Conservation (phyloP, 2,329 filamentous ascomycete genomes). For the Sporothrix schenckii region DNA sequence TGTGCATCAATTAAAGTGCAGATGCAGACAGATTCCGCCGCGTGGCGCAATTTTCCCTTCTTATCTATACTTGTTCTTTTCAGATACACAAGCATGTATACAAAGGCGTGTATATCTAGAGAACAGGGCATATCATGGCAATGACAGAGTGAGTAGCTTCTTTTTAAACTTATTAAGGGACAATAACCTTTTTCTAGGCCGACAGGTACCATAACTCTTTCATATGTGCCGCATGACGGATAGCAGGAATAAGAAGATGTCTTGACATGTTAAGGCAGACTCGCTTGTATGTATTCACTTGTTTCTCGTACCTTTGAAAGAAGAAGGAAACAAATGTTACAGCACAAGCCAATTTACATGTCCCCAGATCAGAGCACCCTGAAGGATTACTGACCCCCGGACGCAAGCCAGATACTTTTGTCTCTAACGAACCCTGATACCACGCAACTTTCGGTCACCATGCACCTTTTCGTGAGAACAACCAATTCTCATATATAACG, state of each 20-base stretch:
- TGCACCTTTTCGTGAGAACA: constrained; percentile 21
- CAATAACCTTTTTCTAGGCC: background rate
- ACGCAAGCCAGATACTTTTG: background rate
- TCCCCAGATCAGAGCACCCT: background rate
- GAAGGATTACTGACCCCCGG: background rate
- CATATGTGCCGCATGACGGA: background rate
- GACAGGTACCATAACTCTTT: background rate
- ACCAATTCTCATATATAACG: constrained; percentile 19
- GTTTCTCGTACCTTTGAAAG: background rate
- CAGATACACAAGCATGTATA: no score
- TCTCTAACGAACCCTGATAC: constrained; percentile 18
- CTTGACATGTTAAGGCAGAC: background rate
- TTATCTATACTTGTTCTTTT: background rate
- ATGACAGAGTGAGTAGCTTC: background rate
- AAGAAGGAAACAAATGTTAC: background rate
- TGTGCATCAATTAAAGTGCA: background rate
- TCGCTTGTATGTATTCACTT: background rate
- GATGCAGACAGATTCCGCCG: background rate
- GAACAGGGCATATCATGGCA: no score
- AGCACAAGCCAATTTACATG: background rate
- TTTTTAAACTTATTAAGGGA: background rate
- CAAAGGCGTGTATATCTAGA: no score
- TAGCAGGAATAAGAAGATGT: background rate
- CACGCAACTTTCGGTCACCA: constrained; percentile 24
- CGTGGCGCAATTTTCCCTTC: no score